Evolutionary conservation across 768 basidiomycete genomes (phyloP).

Genomic region (Amanita pseudoporphyria): DNA sequence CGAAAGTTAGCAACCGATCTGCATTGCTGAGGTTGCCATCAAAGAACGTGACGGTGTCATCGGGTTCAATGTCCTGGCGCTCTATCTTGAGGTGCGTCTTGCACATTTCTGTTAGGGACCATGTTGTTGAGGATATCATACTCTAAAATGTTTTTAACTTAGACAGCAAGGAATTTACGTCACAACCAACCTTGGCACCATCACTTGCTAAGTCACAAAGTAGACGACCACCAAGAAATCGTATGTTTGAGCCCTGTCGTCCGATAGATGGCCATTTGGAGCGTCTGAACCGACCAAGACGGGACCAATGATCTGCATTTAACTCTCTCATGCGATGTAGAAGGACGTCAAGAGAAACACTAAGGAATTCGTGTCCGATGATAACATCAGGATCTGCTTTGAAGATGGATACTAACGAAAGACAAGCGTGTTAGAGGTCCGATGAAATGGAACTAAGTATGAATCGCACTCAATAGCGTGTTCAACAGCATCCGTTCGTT

Average conservation of each 20-base stretch:
- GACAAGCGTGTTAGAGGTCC: not conserved
- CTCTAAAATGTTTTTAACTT: conserved; percentile 39
- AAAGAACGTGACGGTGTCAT: conserved; percentile 87
- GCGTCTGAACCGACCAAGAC: conserved; percentile 83
- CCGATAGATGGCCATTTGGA: conserved; percentile 76
- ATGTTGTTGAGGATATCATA: conserved; percentile 96
- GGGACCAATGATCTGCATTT: conserved; percentile 90
- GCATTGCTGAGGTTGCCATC: conserved; percentile 75
- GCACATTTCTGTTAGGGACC: conserved; percentile 98
- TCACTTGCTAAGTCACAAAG: conserved; percentile 93
- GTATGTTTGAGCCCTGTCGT: conserved; percentile 75
- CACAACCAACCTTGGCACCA: conserved; percentile 67
- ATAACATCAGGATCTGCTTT: conserved; percentile 92
- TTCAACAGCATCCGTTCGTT: conserved; percentile 85
- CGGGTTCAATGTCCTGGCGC: conserved; percentile 91
- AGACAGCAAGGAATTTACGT: not conserved
- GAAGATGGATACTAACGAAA: conserved; percentile 51
- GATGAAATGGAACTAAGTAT: not conserved
- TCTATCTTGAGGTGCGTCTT: conserved; percentile 77
- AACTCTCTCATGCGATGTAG: conserved; percentile 86
- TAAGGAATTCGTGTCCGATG: conserved; percentile 90
- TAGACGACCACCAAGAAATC: conserved; percentile 76
- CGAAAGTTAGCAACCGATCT: conserved; percentile 74
- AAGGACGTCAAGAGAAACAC: conserved; percentile 82
- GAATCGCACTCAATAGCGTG: conserved; percentile 55